phyloP scores from a whole-genome alignment of 306 rosid genomes.

The Pterocarpus santalinus region DNA sequence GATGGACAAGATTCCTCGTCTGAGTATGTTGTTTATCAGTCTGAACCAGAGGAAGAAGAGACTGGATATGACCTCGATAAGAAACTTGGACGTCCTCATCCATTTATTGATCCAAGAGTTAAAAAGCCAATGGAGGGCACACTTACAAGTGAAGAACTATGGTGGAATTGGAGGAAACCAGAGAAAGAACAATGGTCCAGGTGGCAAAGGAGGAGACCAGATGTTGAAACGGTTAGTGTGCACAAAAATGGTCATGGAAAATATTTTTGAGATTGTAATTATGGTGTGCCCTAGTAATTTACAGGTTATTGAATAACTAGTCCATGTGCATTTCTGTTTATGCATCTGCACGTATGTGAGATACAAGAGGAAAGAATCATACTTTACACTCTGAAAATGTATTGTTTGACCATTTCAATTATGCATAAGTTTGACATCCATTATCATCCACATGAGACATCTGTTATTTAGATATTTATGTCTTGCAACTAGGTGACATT shows the following conservation, averaged over 20 bases:
- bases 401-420: too few relatives aligned
- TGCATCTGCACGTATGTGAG: too few relatives aligned
- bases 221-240: constrained; percentile 88
- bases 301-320: background rate
- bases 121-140: constrained; percentile 75
- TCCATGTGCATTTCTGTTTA: too few relatives aligned
- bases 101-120: constrained; percentile 81
- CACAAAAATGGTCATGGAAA: background rate
- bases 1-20: constrained; percentile 68
- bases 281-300: background rate
- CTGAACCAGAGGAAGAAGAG: constrained; percentile 73
- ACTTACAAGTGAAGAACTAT: constrained; percentile 76
- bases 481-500: too few relatives aligned
- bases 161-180: constrained; percentile 99
- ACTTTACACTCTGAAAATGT: too few relatives aligned
- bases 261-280: constrained; percentile 3
- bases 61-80: constrained; percentile 71
- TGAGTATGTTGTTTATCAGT: constrained; percentile 82
- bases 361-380: too few relatives aligned
- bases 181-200: constrained; percentile 96
- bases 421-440: too few relatives aligned
- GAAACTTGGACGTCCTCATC: constrained; percentile 84
- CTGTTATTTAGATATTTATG: too few relatives aligned
- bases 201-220: constrained; percentile 97
- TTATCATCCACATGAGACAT: too few relatives aligned